Evolutionary conservation across 192 early-diverging fungal species (phyloP).

Genomic region (Linnemannia hyalina): DNA sequence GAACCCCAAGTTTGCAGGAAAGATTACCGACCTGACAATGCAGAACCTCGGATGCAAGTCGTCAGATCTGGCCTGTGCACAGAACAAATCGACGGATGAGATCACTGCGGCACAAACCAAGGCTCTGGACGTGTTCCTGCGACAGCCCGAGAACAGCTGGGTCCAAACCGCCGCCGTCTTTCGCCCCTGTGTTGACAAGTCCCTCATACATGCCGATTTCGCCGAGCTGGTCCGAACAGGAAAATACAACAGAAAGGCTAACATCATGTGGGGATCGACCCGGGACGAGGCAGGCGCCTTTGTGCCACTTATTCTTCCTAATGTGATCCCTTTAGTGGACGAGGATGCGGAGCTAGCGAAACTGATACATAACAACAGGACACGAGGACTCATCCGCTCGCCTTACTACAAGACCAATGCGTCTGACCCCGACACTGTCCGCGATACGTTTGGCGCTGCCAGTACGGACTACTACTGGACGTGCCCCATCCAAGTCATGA

Average conservation of each 20-base stretch:
- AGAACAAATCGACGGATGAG: constrained; percentile 20
- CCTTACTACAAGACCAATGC: constrained; percentile 20
- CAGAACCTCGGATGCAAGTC: constrained; percentile 1
- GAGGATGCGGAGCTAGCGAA: neutral
- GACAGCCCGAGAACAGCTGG: neutral
- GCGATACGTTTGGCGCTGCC: neutral
- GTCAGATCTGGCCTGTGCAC: constrained; percentile 22
- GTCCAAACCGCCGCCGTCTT: neutral
- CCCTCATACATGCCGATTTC: constrained; percentile 16
- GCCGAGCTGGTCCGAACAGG: constrained; percentile 15
- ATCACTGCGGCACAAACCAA: neutral
- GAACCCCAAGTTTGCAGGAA: constrained; percentile 6
- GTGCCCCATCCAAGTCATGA: constrained; percentile 4
- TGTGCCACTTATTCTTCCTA: neutral
- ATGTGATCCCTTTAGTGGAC: neutral
- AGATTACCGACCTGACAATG: constrained; percentile 5
- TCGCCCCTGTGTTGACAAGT: constrained; percentile 10
- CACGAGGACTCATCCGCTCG: neutral
- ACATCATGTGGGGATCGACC: constrained; percentile 14
- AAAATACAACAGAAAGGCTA: constrained; percentile 9
- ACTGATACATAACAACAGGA: neutral
- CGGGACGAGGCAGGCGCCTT: neutral
- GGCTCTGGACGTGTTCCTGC: neutral
- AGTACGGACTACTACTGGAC: constrained; percentile 1
- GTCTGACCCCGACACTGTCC: constrained; percentile 9